These are phyloP conservation scores for Lachnum nothofagi DNA, from an alignment of 2,329 filamentous ascomycete genomes.

Conservation along the genomic window DNA sequence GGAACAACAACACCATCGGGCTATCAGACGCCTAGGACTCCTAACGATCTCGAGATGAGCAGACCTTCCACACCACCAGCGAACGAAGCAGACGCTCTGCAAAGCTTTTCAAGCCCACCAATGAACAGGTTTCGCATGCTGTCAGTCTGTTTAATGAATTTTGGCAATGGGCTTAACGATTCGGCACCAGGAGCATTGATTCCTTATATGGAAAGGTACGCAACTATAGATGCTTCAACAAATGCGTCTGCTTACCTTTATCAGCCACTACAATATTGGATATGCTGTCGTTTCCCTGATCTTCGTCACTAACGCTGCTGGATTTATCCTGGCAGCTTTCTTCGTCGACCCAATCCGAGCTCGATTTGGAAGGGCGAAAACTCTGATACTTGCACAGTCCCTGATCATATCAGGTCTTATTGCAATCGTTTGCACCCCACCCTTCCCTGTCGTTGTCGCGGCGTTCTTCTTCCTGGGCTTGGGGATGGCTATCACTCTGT, in stretches of 20 bases:
- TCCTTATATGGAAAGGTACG: conserved; percentile 67
- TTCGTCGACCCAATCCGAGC: conserved; percentile 58
- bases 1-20: conserved; percentile 22
- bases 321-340: conserved; percentile 69
- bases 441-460: conserved; percentile 62
- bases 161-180: conserved; percentile 70
- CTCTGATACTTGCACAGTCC: conserved; percentile 54
- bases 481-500: conserved; percentile 51
- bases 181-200: conserved; percentile 72
- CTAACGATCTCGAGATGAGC: conserved; percentile 44
- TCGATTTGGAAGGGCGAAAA: conserved; percentile 60
- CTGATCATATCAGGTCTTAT: conserved; percentile 58
- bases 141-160: conserved; percentile 58
- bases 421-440: conserved; percentile 61
- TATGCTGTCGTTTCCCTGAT: conserved; percentile 77
- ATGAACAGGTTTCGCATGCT: conserved; percentile 69
- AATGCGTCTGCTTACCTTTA: conserved; percentile 6
- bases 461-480: conserved; percentile 66
- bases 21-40: conserved; percentile 20
- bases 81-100: conserved; percentile 42
- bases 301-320: conserved; percentile 71
- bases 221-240: conserved; percentile 4
- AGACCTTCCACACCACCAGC: conserved; percentile 46
- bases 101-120: conserved; percentile 53
- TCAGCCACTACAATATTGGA: conserved; percentile 63